Base-by-base conservation (phyloP, 768 basidiomycete species). In the Tricholomella constricta region DNA sequence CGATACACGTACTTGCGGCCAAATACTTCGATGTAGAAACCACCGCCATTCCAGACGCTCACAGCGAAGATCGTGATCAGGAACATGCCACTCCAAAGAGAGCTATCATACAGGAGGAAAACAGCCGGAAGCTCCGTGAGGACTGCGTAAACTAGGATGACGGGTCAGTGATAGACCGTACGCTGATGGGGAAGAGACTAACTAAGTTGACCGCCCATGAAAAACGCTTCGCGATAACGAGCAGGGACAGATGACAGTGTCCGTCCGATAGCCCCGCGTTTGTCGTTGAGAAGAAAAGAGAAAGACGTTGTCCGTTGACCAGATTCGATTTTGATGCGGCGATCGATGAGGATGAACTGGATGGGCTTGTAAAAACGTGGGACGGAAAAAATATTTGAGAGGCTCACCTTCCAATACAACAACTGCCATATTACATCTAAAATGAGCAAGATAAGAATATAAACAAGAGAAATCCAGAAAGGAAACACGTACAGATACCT, bases 1-100 rank as follows among this genome's bases (percentile, higher is more conserved):
- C 14, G 22, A 55, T 53, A 52, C 22, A 81, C 91, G 60, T 57
- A 95, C 94, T 97, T 96, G 72, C 94, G 84, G 25, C 94, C 94
- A 65, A 96, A 97, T 17, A 97, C 94, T 68, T 97, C 94, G 48
- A 97, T 94, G 68, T 97, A 97, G 76, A 87, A 97, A 1, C 91
- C 91, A 20, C 90, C 94, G 9, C 95, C 95, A 65, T 98, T 98
- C 94, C 94, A 98, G 0, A 89, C 93, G 54, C 89, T 89, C 40
- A 94, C 91, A 14, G 81, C 75, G 63, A 98, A 91, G 38, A 98
- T 88, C 58, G 81, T 58, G 34, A 95, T 71, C 20, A 98, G 71
- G 73, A 94, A 97, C 2, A 78, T 68, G 15, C 80, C 83, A 60
- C 91, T 94, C 83, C 88, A 91, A 51, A 79, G 73, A 3, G 89